A percentile compares a stretch with the other conserved stretches of the same genome.
Evolutionary conservation across 176 grass and related monocot genomes (phyloP).

Genomic region (Aegilops speltoides): DNA sequence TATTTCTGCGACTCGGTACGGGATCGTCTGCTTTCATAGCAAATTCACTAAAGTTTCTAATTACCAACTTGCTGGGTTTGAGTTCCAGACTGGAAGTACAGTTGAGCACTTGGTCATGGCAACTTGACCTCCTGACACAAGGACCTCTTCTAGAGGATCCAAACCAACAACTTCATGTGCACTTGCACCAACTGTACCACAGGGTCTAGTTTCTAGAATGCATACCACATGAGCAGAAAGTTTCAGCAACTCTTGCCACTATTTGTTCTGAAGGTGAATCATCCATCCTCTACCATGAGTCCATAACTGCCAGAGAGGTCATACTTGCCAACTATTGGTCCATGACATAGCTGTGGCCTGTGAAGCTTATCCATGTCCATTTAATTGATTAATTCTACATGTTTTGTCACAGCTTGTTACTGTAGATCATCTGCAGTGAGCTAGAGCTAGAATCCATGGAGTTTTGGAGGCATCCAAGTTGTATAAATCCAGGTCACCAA

Average conservation of each 20-base stretch:
- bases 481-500: background rate
- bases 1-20: background rate
- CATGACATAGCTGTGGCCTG: background rate
- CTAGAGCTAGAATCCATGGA: background rate
- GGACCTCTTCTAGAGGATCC: slow-evolving; percentile 17
- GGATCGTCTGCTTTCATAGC: slow-evolving; percentile 5
- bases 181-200: slow-evolving; percentile 23
- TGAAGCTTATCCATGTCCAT: background rate
- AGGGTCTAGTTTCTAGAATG: background rate
- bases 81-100: slow-evolving; percentile 7
- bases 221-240: slow-evolving; percentile 27
- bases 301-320: background rate
- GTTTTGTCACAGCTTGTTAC: background rate
- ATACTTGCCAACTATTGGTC: background rate
- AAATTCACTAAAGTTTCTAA: background rate
- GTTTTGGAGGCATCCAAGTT: slow-evolving; percentile 6
- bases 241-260: background rate
- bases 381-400: background rate
- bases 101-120: slow-evolving; percentile 19
- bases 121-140: slow-evolving; percentile 18
- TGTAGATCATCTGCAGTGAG: background rate
- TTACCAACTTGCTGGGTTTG: slow-evolving; percentile 15
- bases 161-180: slow-evolving; percentile 10
- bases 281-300: background rate
- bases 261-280: background rate